phyloP scores from a whole-genome alignment of 352 stramenopile species.

The Pythium aquatile region DNA sequence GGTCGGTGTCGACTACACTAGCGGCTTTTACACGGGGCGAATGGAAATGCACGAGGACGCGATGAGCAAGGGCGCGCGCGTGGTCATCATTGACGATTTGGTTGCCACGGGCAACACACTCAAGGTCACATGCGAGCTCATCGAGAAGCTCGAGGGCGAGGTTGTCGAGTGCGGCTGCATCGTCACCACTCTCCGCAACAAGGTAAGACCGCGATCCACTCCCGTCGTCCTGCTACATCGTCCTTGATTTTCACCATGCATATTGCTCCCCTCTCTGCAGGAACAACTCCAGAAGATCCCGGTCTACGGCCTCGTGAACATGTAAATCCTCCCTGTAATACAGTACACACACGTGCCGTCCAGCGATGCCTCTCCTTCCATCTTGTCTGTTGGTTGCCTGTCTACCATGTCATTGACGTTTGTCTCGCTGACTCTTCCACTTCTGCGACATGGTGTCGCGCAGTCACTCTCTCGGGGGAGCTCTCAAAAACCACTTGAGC shows the following conservation, averaged over 20 bases:
- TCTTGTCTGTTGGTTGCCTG: not conserved
- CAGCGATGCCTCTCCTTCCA: not conserved
- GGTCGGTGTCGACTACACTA: constrained; percentile 80
- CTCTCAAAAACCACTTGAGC: constrained; percentile 18
- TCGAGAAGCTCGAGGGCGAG: constrained; percentile 61
- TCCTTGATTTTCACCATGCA: not conserved
- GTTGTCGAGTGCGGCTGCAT: constrained; percentile 82
- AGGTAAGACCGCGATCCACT: constrained; percentile 28
- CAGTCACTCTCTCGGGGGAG: constrained; percentile 13
- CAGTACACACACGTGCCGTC: not conserved
- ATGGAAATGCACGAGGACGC: constrained; percentile 84
- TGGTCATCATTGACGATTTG: constrained; percentile 80
- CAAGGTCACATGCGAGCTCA: constrained; percentile 76
- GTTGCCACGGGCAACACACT: constrained; percentile 83
- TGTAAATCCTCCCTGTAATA: constrained; percentile 28
- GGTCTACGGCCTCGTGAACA: constrained; percentile 51
- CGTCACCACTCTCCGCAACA: constrained; percentile 55
- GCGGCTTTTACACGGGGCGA: constrained; percentile 65
- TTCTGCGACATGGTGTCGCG: not conserved
- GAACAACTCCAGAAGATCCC: constrained; percentile 48
- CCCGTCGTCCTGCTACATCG: not conserved
- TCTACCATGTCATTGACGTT: not conserved
- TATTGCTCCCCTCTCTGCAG: constrained; percentile 14
- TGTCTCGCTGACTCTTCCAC: not conserved
- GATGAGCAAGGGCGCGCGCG: constrained; percentile 62